Percentiles rank a stretch among this genome's conserved stretches.
These are phyloP conservation scores for Neoscytalidium dimidiatum DNA, from an alignment of 2,329 filamentous ascomycete species.

Conservation along the genomic window DNA sequence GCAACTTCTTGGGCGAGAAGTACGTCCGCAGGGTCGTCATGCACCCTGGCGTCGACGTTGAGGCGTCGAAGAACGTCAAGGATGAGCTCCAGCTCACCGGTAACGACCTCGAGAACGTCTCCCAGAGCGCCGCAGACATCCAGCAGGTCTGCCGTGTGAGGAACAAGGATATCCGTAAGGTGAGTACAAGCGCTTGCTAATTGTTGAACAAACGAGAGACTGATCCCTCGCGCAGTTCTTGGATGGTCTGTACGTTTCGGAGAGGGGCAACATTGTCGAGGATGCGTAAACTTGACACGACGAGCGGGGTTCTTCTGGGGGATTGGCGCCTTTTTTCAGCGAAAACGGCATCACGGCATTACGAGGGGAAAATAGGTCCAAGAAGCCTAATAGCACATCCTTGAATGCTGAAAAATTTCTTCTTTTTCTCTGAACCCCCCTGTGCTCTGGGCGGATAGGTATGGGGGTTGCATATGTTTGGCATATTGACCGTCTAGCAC, in stretches of 20 bases:
- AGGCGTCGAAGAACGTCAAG: conserved; percentile 90
- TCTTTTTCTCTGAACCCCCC: conserved; percentile 15
- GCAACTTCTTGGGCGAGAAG: conserved; percentile 99
- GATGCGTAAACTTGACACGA: conserved; percentile 40
- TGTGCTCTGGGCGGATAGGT: conserved; percentile 1
- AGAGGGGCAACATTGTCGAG: conserved; percentile 92
- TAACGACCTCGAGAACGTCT: conserved; percentile 96
- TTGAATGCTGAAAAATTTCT: conserved; percentile 20
- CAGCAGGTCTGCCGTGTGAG: conserved; percentile 99
- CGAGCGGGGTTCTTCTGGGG: conserved; percentile 20
- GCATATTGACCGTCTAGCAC: neutral
- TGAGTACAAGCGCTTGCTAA: conserved; percentile 42
- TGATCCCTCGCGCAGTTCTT: conserved; percentile 69
- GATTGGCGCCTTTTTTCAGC: conserved; percentile 21
- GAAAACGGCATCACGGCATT: conserved; percentile 22
- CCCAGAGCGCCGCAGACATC: conserved; percentile 97
- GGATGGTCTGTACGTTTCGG: conserved; percentile 99
- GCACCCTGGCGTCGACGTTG: conserved; percentile 86
- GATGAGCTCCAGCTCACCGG: conserved; percentile 92
- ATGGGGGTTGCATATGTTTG: neutral
- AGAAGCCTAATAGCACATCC: conserved; percentile 20
- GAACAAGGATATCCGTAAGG: conserved; percentile 99
- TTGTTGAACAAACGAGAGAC: neutral
- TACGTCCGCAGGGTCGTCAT: conserved; percentile 90
- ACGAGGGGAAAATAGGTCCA: conserved; percentile 19